Conservation (phyloP, 2,329 filamentous ascomycete genomes). For the Pestalotiopsis sp. region DNA sequence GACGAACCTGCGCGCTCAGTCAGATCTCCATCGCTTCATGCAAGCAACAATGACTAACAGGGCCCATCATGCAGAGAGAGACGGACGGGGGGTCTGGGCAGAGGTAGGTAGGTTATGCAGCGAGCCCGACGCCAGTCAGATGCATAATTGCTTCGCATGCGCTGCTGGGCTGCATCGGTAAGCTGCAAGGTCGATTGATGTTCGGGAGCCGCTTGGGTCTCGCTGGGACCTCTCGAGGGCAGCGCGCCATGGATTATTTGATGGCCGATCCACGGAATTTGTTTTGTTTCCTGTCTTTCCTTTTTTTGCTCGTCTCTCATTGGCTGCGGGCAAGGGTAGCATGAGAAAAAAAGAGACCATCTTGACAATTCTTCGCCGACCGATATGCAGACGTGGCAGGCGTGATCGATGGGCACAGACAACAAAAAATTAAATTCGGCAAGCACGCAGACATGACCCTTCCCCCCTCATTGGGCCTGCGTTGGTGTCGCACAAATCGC, state of each 20-base stretch:
- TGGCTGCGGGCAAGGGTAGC: not conserved
- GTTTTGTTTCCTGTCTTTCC: not conserved
- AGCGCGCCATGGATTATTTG: not conserved
- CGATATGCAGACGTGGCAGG: not conserved
- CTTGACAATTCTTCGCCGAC: not conserved
- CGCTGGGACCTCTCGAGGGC: not conserved
- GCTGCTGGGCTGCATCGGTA: not conserved
- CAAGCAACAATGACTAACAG: not conserved
- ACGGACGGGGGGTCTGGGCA: not conserved
- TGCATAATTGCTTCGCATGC: not conserved
- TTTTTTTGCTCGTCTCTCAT: not conserved
- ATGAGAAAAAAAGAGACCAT: not conserved
- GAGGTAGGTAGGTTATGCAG: not conserved
- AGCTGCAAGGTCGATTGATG: not conserved
- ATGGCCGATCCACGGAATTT: not conserved
- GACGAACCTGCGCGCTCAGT: not conserved
- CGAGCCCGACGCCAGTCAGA: not conserved
- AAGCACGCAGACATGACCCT: not conserved
- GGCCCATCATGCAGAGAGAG: not conserved
- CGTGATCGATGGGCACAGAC: not conserved
- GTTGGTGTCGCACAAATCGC: not conserved
- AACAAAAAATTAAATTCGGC: not conserved
- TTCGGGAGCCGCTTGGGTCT: not conserved
- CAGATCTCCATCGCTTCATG: not conserved
- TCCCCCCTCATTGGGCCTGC: not conserved